Conservation (phyloP, 2,329 filamentous ascomycete genomes). For the Furcasterigmium furcatum region DNA sequence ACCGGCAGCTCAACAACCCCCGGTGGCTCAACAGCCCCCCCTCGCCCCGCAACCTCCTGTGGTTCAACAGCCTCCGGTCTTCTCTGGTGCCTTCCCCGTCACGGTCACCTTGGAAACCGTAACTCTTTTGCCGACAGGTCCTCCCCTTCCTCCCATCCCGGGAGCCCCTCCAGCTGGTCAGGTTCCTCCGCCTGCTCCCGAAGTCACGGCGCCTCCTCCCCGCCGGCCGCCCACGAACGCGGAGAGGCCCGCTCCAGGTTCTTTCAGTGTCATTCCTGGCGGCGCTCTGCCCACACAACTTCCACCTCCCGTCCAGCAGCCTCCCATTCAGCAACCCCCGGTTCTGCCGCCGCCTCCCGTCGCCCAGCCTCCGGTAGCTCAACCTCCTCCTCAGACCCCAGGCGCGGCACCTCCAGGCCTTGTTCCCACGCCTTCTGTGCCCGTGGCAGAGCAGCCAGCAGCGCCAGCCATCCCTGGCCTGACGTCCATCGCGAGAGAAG, state of each 20-base stretch:
- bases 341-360: background rate
- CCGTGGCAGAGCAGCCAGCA: background rate
- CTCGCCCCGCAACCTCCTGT: background rate
- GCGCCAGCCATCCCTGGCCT: background rate
- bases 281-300: background rate
- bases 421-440: background rate
- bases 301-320: background rate
- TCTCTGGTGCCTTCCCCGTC: no score
- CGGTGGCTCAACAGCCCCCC: background rate
- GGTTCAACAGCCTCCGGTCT: background rate
- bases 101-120: background rate
- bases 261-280: background rate
- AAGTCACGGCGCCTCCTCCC: background rate
- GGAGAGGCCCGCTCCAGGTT: background rate
- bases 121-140: background rate
- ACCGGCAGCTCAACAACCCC: background rate
- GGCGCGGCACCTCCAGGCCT: background rate
- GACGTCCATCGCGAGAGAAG: conserved; percentile 1
- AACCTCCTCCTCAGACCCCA: background rate
- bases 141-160: background rate
- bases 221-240: background rate
- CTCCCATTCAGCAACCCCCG: background rate
- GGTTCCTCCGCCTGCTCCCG: background rate
- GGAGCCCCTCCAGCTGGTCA: background rate
- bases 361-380: background rate